Conservation (phyloP, 805 yeast genomes). For the Cyberlindnera euphorbiae region DNA sequence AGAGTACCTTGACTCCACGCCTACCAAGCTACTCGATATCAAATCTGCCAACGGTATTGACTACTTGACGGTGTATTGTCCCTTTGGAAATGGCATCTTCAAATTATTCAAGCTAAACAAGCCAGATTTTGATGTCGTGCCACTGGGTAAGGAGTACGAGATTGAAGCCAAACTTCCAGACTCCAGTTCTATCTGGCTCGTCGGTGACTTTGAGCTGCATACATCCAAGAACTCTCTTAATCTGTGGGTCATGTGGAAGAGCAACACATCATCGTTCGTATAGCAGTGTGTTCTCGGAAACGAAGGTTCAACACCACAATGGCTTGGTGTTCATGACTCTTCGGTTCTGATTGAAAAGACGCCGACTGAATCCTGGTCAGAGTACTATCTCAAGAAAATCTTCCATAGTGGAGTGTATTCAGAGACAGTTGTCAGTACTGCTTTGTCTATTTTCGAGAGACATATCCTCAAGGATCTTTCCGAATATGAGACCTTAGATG, state of each 20-base stretch:
- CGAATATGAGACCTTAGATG: constrained; percentile 21
- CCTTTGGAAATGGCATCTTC: constrained; percentile 39
- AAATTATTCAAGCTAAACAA: constrained; percentile 32
- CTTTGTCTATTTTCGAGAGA: constrained; percentile 44
- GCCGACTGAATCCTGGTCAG: constrained; percentile 30
- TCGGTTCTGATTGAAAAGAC: constrained; percentile 13
- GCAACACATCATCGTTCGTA: constrained; percentile 50
- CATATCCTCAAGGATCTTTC: constrained; percentile 34
- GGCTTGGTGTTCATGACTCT: constrained; percentile 20
- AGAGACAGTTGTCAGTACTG: constrained; percentile 43
- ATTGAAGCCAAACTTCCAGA: constrained; percentile 30
- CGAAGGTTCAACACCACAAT: constrained; percentile 21
- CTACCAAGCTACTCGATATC: constrained; percentile 27
- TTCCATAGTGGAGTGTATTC: constrained; percentile 48
- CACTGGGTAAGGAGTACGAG: constrained; percentile 26
- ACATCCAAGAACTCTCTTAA: constrained; percentile 21
- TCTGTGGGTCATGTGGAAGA: constrained; percentile 54
- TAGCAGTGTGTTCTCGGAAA: too few species aligned
- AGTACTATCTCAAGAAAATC: constrained; percentile 40
- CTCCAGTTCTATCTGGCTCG: constrained; percentile 39
- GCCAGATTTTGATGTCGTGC: constrained; percentile 22
- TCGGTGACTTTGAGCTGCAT: constrained; percentile 40
- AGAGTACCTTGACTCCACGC: constrained; percentile 28
- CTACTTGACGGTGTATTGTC: constrained; percentile 35
- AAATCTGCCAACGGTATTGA: constrained; percentile 5